These are phyloP conservation scores for Dentipellis fragilis DNA, from an alignment of 768 basidiomycete species.

Conservation along the genomic window DNA sequence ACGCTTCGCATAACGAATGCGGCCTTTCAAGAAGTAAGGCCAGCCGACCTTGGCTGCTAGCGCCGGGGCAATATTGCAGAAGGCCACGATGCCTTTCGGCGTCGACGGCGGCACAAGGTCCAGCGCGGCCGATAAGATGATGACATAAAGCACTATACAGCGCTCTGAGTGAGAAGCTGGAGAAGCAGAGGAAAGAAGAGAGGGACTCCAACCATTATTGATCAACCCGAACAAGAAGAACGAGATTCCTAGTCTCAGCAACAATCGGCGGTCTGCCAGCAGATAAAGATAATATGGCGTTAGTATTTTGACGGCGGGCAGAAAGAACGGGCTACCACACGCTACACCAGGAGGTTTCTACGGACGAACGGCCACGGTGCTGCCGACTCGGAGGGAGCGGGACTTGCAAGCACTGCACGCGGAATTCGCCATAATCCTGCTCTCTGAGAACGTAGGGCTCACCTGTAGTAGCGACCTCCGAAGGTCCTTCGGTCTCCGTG, in stretches of 20 bases:
- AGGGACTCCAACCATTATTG: slow-evolving; percentile 60
- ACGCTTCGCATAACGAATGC: slow-evolving; percentile 71
- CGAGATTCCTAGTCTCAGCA: slow-evolving; percentile 38
- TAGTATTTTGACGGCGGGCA: not conserved
- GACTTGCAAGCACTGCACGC: not conserved
- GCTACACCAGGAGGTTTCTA: not conserved
- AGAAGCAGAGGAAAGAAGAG: not conserved
- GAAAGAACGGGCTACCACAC: no score
- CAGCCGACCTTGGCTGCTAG: slow-evolving; percentile 83
- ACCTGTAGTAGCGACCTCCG: not conserved
- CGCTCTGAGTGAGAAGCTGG: slow-evolving; percentile 1
- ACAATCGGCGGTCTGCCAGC: slow-evolving; percentile 10
- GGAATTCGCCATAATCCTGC: not conserved
- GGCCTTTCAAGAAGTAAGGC: slow-evolving; percentile 84
- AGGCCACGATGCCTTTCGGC: slow-evolving; percentile 89
- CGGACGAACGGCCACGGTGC: no score
- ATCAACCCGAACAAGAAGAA: slow-evolving; percentile 91
- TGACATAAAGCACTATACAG: slow-evolving; percentile 79
- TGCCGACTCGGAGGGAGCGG: no score
- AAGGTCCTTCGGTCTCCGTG: not conserved
- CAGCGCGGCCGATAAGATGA: slow-evolving; percentile 91
- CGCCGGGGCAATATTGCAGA: slow-evolving; percentile 90
- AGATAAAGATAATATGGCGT: not conserved
- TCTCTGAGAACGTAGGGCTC: not conserved
- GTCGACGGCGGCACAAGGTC: slow-evolving; percentile 89